Conservation (phyloP, 495 filamentous ascomycete species). For the Oleoguttula mirabilis region DNA sequence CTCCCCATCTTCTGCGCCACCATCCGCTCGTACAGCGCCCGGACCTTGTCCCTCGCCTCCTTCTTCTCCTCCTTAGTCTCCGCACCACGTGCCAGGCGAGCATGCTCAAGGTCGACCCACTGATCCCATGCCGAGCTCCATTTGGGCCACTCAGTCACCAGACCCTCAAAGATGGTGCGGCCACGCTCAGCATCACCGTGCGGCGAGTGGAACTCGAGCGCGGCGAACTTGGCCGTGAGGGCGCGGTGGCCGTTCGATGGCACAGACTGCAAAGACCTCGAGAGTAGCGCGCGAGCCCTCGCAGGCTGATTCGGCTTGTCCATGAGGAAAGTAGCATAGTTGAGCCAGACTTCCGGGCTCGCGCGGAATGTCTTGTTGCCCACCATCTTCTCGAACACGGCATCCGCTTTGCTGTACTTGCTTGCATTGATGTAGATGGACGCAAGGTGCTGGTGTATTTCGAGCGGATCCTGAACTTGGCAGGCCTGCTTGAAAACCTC, state of each 20-base stretch:
- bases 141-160: constrained; percentile 75
- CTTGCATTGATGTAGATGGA: constrained; percentile 90
- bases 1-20: constrained; percentile 45
- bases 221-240: constrained; percentile 75
- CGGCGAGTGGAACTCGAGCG: constrained; percentile 74
- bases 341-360: constrained; percentile 70
- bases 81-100: constrained; percentile 1
- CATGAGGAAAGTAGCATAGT: constrained; percentile 89
- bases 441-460: constrained; percentile 77
- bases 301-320: constrained; percentile 53
- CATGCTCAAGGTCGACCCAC: constrained; percentile 67
- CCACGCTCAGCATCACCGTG: constrained; percentile 83
- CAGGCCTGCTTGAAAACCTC: constrained; percentile 86
- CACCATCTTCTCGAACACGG: constrained; percentile 69
- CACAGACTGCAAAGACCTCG: constrained; percentile 76
- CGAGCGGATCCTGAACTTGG: constrained; percentile 82
- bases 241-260: constrained; percentile 57
- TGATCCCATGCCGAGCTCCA: constrained; percentile 87
- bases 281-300: constrained; percentile 66
- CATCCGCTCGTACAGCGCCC: constrained; percentile 73
- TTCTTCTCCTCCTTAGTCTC: constrained; percentile 35
- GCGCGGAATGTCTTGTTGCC: constrained; percentile 71
- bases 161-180: constrained; percentile 83
- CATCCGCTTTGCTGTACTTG: constrained; percentile 81
- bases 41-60: constrained; percentile 51